Conservation (phyloP, 2,329 filamentous ascomycete genomes). For the Colletotrichum kahawae region DNA sequence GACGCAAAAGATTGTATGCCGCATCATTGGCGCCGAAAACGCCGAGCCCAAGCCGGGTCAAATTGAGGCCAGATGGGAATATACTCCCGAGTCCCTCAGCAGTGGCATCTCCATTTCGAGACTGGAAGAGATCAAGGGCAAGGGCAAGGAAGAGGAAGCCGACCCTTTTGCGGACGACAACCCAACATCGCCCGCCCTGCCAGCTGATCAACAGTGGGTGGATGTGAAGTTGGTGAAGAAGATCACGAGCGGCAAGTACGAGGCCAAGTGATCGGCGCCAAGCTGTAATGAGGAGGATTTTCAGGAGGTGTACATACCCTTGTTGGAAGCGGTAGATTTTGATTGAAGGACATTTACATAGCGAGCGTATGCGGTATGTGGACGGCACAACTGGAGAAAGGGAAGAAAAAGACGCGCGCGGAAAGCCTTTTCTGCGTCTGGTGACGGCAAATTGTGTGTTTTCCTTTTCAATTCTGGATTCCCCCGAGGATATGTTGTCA, state of each 20-base stretch:
- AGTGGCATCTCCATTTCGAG: constrained; percentile 71
- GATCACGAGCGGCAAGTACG: constrained; percentile 78
- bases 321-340: constrained; percentile 8
- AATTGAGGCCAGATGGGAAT: constrained; percentile 85
- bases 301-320: constrained; percentile 13
- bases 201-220: constrained; percentile 59
- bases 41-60: constrained; percentile 74
- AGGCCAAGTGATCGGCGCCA: constrained; percentile 48
- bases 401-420: neutral
- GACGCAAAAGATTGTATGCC: constrained; percentile 80
- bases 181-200: constrained; percentile 22
- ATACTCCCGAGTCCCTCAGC: constrained; percentile 46
- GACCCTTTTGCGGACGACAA: constrained; percentile 72
- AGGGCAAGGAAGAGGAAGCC: constrained; percentile 57
- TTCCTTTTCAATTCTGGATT: neutral
- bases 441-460: neutral
- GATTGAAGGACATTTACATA: constrained; percentile 20
- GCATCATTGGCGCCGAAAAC: constrained; percentile 76
- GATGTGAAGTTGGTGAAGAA: constrained; percentile 70
- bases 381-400: neutral
- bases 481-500: neutral
- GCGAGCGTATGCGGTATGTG: constrained; percentile 11
- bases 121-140: constrained; percentile 54
- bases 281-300: neutral
- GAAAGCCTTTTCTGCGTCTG: constrained; percentile 1